Evolutionary conservation across 441 rosid species (phyloP).

Genomic region (Arabidopsis hybrid): DNA sequence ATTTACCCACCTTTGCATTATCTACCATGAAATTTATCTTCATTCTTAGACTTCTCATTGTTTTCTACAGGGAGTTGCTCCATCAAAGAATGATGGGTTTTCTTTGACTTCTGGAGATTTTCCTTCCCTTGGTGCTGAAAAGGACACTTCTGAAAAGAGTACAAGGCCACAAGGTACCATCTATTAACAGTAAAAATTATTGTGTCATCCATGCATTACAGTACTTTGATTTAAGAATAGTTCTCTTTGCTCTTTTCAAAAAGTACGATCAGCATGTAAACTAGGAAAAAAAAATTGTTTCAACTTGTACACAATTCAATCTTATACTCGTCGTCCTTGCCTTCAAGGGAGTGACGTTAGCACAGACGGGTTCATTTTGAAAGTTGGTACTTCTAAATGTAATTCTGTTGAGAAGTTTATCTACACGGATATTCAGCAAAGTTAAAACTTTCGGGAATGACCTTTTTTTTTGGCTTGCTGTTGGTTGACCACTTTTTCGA

Average conservation of each 20-base stretch:
- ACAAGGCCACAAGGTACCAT: constrained; percentile 68
- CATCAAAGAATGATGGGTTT: constrained; percentile 76
- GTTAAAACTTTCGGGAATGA: constrained; percentile 14
- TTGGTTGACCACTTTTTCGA: constrained; percentile 7
- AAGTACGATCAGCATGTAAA: constrained; percentile 8
- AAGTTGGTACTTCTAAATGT: constrained; percentile 16
- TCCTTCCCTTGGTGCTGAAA: constrained; percentile 92
- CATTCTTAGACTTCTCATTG: constrained; percentile 22
- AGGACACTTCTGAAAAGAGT: constrained; percentile 63
- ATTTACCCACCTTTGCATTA: constrained; percentile 22
- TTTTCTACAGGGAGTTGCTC: constrained; percentile 66
- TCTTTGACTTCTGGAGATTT: constrained; percentile 93
- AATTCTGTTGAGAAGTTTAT: constrained; percentile 24
- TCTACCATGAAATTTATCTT: constrained; percentile 1
- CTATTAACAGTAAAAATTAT: constrained; percentile 17
- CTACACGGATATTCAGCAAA: constrained; percentile 11
- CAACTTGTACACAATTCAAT: constrained; percentile 13
- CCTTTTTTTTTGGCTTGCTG: constrained; percentile 22
- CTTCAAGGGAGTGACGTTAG: constrained; percentile 18
- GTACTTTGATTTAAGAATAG: constrained; percentile 12
- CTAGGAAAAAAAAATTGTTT: constrained; percentile 1
- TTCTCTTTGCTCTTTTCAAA: not conserved
- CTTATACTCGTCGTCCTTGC: constrained; percentile 6
- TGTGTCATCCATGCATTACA: constrained; percentile 14
- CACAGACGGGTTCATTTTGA: constrained; percentile 29